phyloP scores from a whole-genome alignment of 1,284 basidiomycete species.

The Chalciporus sp. region DNA sequence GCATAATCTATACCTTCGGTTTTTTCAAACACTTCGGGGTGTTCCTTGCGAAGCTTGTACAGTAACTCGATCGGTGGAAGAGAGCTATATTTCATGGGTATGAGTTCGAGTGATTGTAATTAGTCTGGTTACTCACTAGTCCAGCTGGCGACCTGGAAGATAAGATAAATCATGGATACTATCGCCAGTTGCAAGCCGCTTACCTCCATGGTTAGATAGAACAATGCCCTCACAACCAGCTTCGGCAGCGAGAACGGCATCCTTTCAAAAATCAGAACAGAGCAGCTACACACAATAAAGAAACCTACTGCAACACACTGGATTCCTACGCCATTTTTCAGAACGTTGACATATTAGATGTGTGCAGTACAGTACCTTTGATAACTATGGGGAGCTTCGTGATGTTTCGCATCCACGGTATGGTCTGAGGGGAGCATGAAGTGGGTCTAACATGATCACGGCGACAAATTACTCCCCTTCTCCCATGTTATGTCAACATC shows the following conservation, averaged over 20 bases:
- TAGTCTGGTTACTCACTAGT: slow-evolving; percentile 56
- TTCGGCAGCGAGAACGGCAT: slow-evolving; percentile 88
- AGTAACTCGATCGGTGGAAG: slow-evolving; percentile 78
- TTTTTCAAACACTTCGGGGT: slow-evolving; percentile 77
- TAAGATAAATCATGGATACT: slow-evolving; percentile 6
- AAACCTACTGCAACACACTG: slow-evolving; percentile 70
- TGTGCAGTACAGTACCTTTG: slow-evolving; percentile 57
- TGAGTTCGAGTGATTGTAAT: not conserved
- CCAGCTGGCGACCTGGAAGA: slow-evolving; percentile 72
- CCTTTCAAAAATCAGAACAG: slow-evolving; percentile 41
- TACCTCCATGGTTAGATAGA: slow-evolving; percentile 90
- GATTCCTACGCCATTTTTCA: slow-evolving; percentile 46
- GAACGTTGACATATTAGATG: not conserved
- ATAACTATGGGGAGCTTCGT: slow-evolving; percentile 83
- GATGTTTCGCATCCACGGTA: slow-evolving; percentile 75
- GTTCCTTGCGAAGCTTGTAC: slow-evolving; percentile 68
- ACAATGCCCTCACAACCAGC: slow-evolving; percentile 86
- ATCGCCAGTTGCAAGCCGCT: slow-evolving; percentile 25
- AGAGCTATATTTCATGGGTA: slow-evolving; percentile 43
- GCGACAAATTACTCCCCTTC: slow-evolving; percentile 41
- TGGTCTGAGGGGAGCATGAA: slow-evolving; percentile 48
- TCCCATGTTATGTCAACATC: slow-evolving; percentile 77
- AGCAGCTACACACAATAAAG: not conserved
- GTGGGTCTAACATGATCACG: slow-evolving; percentile 2
- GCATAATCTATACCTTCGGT: slow-evolving; percentile 53